A percentile compares a stretch with the other conserved stretches of the same genome.
Evolutionary conservation across 2,329 filamentous ascomycete species (phyloP).

Genomic region (Botrytis pseudocinerea): DNA sequence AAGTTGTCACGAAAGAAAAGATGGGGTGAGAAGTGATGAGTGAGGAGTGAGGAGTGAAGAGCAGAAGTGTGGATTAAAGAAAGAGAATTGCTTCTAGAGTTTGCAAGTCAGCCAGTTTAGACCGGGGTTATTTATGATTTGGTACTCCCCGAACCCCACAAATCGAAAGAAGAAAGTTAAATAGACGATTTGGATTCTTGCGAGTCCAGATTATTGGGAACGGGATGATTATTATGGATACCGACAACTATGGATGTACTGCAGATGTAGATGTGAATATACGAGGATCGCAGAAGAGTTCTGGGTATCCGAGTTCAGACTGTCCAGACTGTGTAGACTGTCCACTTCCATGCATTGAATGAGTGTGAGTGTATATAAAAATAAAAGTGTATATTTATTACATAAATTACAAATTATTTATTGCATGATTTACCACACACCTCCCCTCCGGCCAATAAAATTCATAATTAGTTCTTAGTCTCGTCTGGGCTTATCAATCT

Average conservation of each 20-base stretch:
- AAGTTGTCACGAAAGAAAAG: constrained; percentile 9
- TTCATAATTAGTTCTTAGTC: background rate
- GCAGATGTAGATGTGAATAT: too few species aligned
- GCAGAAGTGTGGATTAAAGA: background rate
- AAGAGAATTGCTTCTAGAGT: constrained; percentile 3
- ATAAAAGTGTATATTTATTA: too few species aligned
- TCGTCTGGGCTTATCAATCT: background rate
- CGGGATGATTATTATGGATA: background rate
- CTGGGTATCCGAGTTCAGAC: too few species aligned
- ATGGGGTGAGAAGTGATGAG: background rate
- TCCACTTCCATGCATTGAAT: too few species aligned
- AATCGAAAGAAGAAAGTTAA: background rate
- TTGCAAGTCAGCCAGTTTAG: background rate
- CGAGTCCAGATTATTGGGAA: background rate
- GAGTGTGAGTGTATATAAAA: background rate
- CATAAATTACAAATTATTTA: too few species aligned
- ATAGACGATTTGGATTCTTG: background rate
- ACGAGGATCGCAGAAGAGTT: background rate
- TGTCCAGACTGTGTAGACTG: background rate
- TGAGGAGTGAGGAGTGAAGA: too few species aligned
- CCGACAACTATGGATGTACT: too few species aligned
- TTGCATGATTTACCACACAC: background rate
- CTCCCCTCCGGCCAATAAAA: background rate
- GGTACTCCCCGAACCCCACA: background rate
- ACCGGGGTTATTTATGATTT: background rate